Evolutionary conservation across 2,329 filamentous ascomycete species (phyloP), one percentile per base, ranked within the genome.

Genomic region (Exophiala mesophila): DNA sequence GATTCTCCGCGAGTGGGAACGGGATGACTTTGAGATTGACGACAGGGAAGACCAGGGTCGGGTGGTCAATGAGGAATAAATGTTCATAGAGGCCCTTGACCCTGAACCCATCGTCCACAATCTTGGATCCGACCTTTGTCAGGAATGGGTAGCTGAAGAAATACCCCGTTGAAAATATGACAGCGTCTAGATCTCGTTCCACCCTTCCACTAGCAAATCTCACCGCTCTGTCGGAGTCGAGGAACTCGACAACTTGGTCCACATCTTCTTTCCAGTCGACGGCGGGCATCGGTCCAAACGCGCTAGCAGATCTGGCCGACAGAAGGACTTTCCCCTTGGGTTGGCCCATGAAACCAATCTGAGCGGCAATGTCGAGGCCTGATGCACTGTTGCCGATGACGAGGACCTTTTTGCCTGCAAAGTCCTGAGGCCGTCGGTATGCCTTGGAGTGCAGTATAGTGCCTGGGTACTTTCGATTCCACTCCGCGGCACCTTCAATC

Each of bases 81-180:
- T 97, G 88, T 52, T 87, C 73, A 61, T 88, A 95, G 3, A 89
- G 65, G 23, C 83, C 79, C 47, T 81, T 70, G 1, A 89, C 80
- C 19, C 84, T 76, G 23, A 74, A 75, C 1, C 89, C 89, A 41
- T 80, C 76, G 0, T 76, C 80, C 41, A 89, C 72, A 2, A 88
- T 59, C 1, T 38, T 18, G 2, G 47, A 37, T 5, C 33, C 35
- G 13, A 47, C 16, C 3, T 21, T 24, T 2, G 63, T 61, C 3
- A 82, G 60, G 57, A 95, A 96, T 0, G 88, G 88, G 44, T 84
- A 85, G 4, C 82, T 81, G 64, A 86, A 95, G 43, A 94, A 77
- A 57, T 94, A 97, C 0, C 90, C 90, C 0, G 90, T 96, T 61
- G 86, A 89, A 63, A 90, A 96, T 19, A 97, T 61, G 4, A 96